Conservation (phyloP, 2,329 filamentous ascomycete species). For the Neurospora sp. region DNA sequence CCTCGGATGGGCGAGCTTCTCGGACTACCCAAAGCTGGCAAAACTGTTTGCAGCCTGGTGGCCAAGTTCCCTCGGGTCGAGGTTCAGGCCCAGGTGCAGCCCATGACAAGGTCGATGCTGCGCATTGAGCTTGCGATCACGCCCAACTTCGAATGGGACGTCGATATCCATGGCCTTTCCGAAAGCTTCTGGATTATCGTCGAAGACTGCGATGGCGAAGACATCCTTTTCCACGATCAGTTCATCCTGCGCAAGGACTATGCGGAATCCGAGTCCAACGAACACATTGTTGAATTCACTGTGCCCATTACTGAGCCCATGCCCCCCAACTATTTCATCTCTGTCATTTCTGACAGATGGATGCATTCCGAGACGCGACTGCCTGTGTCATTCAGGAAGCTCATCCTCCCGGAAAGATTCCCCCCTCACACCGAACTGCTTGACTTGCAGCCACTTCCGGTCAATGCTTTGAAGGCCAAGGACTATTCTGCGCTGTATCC, state of each 20-base stretch:
- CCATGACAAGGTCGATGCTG: slow-evolving; percentile 88
- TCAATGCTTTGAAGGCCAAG: slow-evolving; percentile 76
- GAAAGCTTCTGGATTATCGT: slow-evolving; percentile 97
- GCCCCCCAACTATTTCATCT: slow-evolving; percentile 98
- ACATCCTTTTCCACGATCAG: slow-evolving; percentile 89
- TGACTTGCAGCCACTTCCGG: slow-evolving; percentile 82
- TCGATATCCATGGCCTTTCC: slow-evolving; percentile 72
- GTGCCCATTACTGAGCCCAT: slow-evolving; percentile 95
- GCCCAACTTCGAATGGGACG: slow-evolving; percentile 94
- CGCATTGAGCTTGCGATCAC: slow-evolving; percentile 84
- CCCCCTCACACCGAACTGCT: slow-evolving; percentile 86
- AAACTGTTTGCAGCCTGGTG: slow-evolving; percentile 75
- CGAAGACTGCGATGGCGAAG: slow-evolving; percentile 94
- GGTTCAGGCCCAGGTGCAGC: slow-evolving; percentile 86
- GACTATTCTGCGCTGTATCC: slow-evolving; percentile 78
- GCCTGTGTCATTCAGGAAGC: slow-evolving; percentile 87
- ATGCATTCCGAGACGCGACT: slow-evolving; percentile 96
- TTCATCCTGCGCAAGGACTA: slow-evolving; percentile 89
- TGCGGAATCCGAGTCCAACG: slow-evolving; percentile 73
- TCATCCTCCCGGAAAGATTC: slow-evolving; percentile 91
- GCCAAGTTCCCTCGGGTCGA: slow-evolving; percentile 90
- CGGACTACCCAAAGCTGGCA: slow-evolving; percentile 80
- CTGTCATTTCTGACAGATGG: slow-evolving; percentile 89
- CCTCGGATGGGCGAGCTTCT: slow-evolving; percentile 93
- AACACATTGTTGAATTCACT: slow-evolving; percentile 92